phyloP scores from a whole-genome alignment of 2,329 filamentous ascomycete genomes.

The Thielaviopsis populi region DNA sequence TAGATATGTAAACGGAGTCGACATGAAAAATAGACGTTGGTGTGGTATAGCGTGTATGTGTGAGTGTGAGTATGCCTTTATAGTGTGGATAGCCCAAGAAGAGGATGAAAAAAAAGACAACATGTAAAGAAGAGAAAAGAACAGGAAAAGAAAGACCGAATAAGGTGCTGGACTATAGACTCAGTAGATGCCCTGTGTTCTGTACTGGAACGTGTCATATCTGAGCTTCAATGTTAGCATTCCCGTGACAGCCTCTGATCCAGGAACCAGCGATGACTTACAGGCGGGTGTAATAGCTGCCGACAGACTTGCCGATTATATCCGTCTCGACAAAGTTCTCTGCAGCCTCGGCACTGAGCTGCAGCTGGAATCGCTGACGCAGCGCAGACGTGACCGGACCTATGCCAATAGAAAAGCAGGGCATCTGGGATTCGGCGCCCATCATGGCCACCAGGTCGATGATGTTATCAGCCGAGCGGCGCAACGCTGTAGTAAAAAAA shows the following conservation, averaged over 20 bases:
- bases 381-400: constrained; percentile 53
- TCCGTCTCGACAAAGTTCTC: constrained; percentile 69
- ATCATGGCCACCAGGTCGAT: constrained; percentile 74
- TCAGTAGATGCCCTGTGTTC: constrained; percentile 75
- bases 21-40: not conserved
- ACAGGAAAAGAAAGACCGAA: not conserved
- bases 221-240: constrained; percentile 27
- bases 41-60: constrained; percentile 1
- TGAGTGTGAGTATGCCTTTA: not conserved
- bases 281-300: constrained; percentile 77
- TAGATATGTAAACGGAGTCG: not conserved
- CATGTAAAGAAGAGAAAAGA: constrained; percentile 2
- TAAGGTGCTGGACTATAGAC: not conserved
- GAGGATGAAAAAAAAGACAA: not conserved
- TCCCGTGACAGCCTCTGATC: not conserved
- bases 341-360: constrained; percentile 68
- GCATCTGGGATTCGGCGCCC: constrained; percentile 72
- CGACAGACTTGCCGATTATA: constrained; percentile 63
- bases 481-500: constrained; percentile 38
- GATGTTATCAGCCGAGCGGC: constrained; percentile 64
- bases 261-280: constrained; percentile 30
- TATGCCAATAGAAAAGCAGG: constrained; percentile 65
- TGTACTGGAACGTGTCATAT: constrained; percentile 77
- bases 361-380: constrained; percentile 62
- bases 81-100: not conserved